phyloP scores from a whole-genome alignment of 2,329 filamentous ascomycete species.

The Beauveria sp. region DNA sequence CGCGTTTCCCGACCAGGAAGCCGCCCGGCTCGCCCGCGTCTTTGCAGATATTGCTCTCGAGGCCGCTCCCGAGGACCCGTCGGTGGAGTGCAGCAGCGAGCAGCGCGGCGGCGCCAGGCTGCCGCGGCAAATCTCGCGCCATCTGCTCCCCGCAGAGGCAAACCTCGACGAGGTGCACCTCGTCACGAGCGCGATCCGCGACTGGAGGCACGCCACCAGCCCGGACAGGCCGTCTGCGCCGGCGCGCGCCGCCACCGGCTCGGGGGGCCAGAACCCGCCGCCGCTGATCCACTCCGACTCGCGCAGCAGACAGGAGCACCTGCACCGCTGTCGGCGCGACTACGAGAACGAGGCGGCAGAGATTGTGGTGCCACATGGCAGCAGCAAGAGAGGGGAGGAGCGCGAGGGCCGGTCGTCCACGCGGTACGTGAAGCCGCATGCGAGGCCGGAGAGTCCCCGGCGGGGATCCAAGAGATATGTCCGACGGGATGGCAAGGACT shows the following conservation, averaged over 20 bases:
- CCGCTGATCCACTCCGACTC: slow-evolving; percentile 2
- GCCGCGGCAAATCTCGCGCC: slow-evolving; percentile 68
- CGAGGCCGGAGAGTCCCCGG: neutral
- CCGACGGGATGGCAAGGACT: neutral
- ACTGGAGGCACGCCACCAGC: slow-evolving; percentile 23
- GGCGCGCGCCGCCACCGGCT: neutral
- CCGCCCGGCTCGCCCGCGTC: slow-evolving; percentile 59
- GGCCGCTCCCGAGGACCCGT: slow-evolving; percentile 24
- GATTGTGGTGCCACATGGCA: neutral
- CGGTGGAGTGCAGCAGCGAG: slow-evolving; percentile 52
- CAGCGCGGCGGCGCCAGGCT: slow-evolving; percentile 55
- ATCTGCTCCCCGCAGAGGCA: slow-evolving; percentile 57
- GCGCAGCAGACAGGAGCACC: neutral
- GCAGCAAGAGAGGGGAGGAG: neutral
- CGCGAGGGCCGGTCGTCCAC: neutral
- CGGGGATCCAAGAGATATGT: neutral
- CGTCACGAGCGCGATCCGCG: slow-evolving; percentile 51
- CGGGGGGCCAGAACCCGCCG: neutral
- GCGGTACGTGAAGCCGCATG: neutral
- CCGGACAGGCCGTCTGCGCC: neutral
- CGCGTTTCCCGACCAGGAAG: slow-evolving; percentile 70
- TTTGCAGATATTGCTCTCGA: slow-evolving; percentile 63
- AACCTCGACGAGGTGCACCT: slow-evolving; percentile 51
- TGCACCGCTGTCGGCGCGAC: neutral
- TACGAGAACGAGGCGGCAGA: neutral